Conservation (phyloP, 2,329 filamentous ascomycete genomes). For the Apiospora saccharicola region DNA sequence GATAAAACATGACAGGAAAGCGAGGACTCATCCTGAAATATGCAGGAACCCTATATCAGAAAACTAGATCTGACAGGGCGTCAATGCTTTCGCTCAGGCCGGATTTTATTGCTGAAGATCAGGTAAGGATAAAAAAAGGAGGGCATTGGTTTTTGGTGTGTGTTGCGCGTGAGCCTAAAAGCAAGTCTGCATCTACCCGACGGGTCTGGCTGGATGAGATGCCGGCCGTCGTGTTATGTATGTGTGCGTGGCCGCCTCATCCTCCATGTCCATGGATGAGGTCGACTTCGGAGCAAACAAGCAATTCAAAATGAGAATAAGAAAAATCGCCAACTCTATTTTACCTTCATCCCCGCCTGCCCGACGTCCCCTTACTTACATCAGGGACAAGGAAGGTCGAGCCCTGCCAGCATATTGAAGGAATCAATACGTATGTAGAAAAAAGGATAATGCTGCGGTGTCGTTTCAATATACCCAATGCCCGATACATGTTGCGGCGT, state of each 20-base stretch:
- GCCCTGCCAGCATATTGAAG: not conserved
- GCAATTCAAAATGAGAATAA: not conserved
- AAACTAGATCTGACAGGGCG: slow-evolving; percentile 11
- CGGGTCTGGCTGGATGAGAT: slow-evolving; percentile 15
- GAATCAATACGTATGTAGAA: slow-evolving; percentile 8
- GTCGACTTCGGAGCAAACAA: slow-evolving; percentile 12
- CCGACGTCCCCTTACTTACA: not conserved
- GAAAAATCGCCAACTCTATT: slow-evolving; percentile 1
- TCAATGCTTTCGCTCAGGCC: not conserved
- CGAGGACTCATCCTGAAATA: slow-evolving; percentile 9
- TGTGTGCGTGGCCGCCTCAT: not conserved
- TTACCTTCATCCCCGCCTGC: slow-evolving; percentile 7
- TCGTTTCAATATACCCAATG: not conserved
- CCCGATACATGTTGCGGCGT: too few relatives aligned
- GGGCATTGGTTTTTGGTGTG: not conserved
- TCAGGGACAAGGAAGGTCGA: not conserved
- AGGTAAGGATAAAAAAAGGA: not conserved
- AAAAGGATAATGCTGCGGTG: not conserved
- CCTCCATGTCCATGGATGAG: not conserved
- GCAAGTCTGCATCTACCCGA: slow-evolving; percentile 15
- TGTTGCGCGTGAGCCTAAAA: slow-evolving; percentile 12
- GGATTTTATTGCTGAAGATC: not conserved
- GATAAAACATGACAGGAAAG: slow-evolving; percentile 17
- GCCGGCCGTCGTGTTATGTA: not conserved
- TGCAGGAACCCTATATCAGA: slow-evolving; percentile 18